Evolutionary conservation across 306 rosid genomes (phyloP), one percentile per base, ranked within the genome.

Genomic region (Clitoria ternatea): DNA sequence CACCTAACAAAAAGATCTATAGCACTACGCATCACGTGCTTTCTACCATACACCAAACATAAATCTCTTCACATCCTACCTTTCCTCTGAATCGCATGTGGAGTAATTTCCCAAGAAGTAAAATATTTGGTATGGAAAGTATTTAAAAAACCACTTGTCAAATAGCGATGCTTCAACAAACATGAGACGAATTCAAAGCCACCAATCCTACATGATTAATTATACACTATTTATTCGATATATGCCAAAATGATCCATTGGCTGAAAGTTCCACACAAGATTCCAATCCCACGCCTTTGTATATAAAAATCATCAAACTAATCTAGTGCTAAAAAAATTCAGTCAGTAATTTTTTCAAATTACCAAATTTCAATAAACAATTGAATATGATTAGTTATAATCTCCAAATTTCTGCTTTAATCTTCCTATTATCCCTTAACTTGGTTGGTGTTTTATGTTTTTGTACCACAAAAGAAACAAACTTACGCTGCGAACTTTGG

Each of bases 101-200:
- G 7, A 70, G 66, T 43, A 77, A 70, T 12, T 47, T 62, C 54
- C 68, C 37, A 62, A 39, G 73, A 70, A 63, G 43, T 30, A 52
- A 19, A 42, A 11, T 8, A 26, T 59, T 5, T 63, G 27, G 47
- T 44, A 47, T 63, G 77, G 52, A 64, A 63, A 54, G 36, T 18
- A 54, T 12, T 24, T 18, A 8, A 33, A 47, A 60, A 50, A 29
- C 42, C 26, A 42, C 57, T 53, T 47, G 18, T 56, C 54, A 26
- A 33, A 71, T 8, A 78, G 64, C 6, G 61, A 78, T 53, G 29
- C 27, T 24, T 64, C 30, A 71, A 71, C 69, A 43, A 64, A 33
- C 55, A 29, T 29, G 36, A 63, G 68, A 70, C 27, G 54, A 22
- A 13, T 77, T 77, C 62, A 70, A 77, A 77, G 77, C 77, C 63